Evolutionary conservation across 2,329 filamentous ascomycete species (phyloP).

Genomic region (Colletotrichum viniferum): DNA sequence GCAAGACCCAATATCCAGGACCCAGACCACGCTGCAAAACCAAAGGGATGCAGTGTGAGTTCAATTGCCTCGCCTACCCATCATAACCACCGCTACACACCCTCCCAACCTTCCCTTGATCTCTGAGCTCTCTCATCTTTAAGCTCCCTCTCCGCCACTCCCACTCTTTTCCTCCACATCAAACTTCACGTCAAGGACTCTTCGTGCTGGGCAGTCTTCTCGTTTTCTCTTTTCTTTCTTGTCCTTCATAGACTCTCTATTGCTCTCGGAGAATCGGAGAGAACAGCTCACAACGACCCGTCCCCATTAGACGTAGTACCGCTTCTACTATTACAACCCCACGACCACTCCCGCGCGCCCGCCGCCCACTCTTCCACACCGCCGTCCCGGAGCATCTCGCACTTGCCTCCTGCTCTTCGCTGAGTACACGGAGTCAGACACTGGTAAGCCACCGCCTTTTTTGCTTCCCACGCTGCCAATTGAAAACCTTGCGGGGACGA

Average conservation of each 20-base stretch:
- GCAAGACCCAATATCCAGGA: slow-evolving; percentile 9
- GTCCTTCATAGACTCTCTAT: slow-evolving; percentile 20
- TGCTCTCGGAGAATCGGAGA: slow-evolving; percentile 15
- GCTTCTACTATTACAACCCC: not conserved
- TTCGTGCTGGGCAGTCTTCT: slow-evolving; percentile 18
- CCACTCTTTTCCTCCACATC: not conserved
- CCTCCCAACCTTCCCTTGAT: slow-evolving; percentile 19
- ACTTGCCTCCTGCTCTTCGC: slow-evolving; percentile 41
- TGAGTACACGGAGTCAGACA: slow-evolving; percentile 41
- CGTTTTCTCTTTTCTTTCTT: slow-evolving; percentile 20
- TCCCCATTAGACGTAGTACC: not conserved
- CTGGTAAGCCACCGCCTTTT: not conserved
- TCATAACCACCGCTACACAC: slow-evolving; percentile 5
- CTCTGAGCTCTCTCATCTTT: slow-evolving; percentile 11
- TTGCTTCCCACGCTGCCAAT: not conserved
- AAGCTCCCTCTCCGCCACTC: slow-evolving; percentile 20
- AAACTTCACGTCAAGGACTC: slow-evolving; percentile 13
- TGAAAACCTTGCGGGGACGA: not conserved
- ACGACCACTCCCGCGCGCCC: not conserved
- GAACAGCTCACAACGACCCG: slow-evolving; percentile 12
- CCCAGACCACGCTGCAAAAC: slow-evolving; percentile 12
- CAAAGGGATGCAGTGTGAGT: slow-evolving; percentile 16
- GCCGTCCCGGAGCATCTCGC: slow-evolving; percentile 14
- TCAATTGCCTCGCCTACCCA: slow-evolving; percentile 17
- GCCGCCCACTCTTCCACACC: not conserved